Percentiles rank a stretch among this genome's conserved stretches.
Conservation (phyloP, 2,329 filamentous ascomycete genomes). For the Cladosporium cucumerinum region DNA sequence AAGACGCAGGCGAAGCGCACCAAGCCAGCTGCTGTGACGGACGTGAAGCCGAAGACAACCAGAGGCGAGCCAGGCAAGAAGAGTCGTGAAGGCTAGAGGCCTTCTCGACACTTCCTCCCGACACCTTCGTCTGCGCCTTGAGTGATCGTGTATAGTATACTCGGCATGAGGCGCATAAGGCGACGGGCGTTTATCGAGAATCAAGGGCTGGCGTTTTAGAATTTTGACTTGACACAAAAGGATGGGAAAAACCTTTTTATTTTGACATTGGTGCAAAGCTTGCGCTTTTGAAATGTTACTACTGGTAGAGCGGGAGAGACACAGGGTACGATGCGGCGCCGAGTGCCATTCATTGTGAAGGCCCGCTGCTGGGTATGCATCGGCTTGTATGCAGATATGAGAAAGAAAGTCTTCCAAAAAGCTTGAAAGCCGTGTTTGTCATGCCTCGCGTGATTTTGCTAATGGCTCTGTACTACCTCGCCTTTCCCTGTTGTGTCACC, state of each 20-base stretch:
- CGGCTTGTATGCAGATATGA: conserved; percentile 14
- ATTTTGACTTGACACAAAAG: not conserved
- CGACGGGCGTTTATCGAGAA: conserved; percentile 14
- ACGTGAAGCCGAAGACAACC: not conserved
- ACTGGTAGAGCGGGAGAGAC: not conserved
- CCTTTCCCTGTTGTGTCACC: not conserved
- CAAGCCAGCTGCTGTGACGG: not conserved
- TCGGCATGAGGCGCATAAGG: conserved; percentile 10
- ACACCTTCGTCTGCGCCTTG: not conserved
- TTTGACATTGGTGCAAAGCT: not conserved
- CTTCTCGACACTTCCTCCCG: not conserved
- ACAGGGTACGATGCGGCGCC: not conserved
- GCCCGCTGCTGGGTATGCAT: not conserved
- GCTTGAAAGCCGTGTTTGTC: not conserved
- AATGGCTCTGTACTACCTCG: not conserved
- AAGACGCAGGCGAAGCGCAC: conserved; percentile 4
- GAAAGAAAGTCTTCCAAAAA: conserved; percentile 7
- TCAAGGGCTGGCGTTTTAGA: conserved; percentile 3
- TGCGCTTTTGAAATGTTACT: not conserved
- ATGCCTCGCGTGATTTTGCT: not conserved
- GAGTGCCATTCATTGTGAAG: not conserved
- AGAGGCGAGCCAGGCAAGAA: not conserved
- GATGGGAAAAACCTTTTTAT: not conserved
- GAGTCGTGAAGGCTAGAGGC: not conserved
- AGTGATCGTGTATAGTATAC: conserved; percentile 13